These are phyloP conservation scores for Pharnaceum exiguum DNA, from an alignment of 148 eudicot species.

Conservation along the genomic window DNA sequence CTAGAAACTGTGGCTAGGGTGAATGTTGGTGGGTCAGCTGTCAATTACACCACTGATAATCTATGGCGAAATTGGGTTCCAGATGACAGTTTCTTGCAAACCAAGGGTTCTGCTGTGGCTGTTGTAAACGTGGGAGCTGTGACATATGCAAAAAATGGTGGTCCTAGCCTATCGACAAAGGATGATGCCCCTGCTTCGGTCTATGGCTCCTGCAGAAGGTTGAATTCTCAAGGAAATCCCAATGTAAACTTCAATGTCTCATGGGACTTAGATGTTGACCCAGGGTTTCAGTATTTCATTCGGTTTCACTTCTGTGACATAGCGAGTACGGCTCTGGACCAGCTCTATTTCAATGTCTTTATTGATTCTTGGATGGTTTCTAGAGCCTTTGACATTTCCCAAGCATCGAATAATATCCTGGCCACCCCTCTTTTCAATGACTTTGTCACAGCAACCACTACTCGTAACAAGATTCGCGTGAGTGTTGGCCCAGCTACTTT, in stretches of 20 bases:
- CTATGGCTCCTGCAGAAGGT: conserved; percentile 60
- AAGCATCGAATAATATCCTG: conserved; percentile 9
- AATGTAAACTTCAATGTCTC: conserved; percentile 58
- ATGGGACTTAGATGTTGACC: conserved; percentile 30
- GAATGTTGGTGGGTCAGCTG: conserved; percentile 70
- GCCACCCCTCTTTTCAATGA: conserved; percentile 37
- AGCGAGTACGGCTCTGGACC: conserved; percentile 30
- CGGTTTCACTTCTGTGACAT: conserved; percentile 53
- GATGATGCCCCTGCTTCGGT: conserved; percentile 62
- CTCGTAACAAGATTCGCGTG: conserved; percentile 22
- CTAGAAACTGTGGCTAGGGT: conserved; percentile 60
- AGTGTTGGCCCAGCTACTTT: conserved; percentile 40
- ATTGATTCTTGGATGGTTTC: conserved; percentile 29
- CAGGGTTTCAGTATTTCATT: conserved; percentile 25
- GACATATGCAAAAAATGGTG: conserved; percentile 21
- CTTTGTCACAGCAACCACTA: conserved; percentile 22
- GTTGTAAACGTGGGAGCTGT: conserved; percentile 37
- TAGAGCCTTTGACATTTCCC: conserved; percentile 25
- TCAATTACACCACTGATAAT: conserved; percentile 49
- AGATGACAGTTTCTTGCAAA: conserved; percentile 35
- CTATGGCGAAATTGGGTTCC: conserved; percentile 66
- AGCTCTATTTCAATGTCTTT: conserved; percentile 40
- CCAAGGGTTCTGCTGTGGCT: conserved; percentile 28
- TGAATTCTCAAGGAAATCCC: conserved; percentile 40
- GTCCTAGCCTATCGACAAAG: conserved; percentile 31